Percentiles rank a stretch among this genome's conserved stretches.
phyloP scores from a whole-genome alignment of 2,329 filamentous ascomycete genomes.

The Myriangium duriaei region DNA sequence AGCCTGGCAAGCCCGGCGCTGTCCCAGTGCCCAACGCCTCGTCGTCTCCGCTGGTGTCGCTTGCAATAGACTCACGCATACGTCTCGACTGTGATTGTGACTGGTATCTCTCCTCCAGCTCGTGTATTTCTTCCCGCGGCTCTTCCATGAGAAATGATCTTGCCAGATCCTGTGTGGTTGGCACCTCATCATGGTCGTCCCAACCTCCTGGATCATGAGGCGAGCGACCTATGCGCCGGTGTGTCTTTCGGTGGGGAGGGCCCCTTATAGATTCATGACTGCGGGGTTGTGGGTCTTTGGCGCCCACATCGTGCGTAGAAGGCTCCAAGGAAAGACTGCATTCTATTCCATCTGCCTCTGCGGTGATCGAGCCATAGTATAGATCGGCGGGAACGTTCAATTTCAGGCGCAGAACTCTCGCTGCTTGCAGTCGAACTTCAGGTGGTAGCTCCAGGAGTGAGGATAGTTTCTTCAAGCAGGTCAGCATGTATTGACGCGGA shows the following conservation, averaged over 20 bases:
- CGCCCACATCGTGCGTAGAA: slow-evolving; percentile 7
- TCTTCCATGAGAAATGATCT: slow-evolving; percentile 67
- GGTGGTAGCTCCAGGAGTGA: slow-evolving; percentile 61
- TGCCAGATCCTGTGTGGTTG: slow-evolving; percentile 60
- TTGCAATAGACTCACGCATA: slow-evolving; percentile 46
- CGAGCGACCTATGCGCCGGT: slow-evolving; percentile 23
- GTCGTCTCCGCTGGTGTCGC: slow-evolving; percentile 43
- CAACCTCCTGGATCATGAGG: slow-evolving; percentile 15
- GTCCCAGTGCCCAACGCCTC: slow-evolving; percentile 55
- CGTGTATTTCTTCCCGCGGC: slow-evolving; percentile 49
- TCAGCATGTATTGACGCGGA: slow-evolving; percentile 1
- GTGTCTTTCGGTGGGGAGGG: slow-evolving; percentile 24
- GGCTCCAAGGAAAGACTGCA: slow-evolving; percentile 36
- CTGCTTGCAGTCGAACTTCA: slow-evolving; percentile 57
- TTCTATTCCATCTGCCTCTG: slow-evolving; percentile 72
- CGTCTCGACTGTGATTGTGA: slow-evolving; percentile 45
- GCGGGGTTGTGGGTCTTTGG: slow-evolving; percentile 26
- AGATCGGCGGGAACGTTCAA: slow-evolving; percentile 81
- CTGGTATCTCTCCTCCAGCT: slow-evolving; percentile 56
- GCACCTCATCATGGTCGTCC: slow-evolving; percentile 33
- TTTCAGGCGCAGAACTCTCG: slow-evolving; percentile 62
- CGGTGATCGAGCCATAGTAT: slow-evolving; percentile 67
- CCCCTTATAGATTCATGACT: slow-evolving; percentile 17
- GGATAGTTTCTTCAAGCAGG: slow-evolving; percentile 57
- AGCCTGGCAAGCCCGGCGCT: slow-evolving; percentile 53